Evolutionary conservation across 345 rosid species (phyloP), one percentile per base, ranked within the genome.

Genomic region (Ailanthus altissimus): DNA sequence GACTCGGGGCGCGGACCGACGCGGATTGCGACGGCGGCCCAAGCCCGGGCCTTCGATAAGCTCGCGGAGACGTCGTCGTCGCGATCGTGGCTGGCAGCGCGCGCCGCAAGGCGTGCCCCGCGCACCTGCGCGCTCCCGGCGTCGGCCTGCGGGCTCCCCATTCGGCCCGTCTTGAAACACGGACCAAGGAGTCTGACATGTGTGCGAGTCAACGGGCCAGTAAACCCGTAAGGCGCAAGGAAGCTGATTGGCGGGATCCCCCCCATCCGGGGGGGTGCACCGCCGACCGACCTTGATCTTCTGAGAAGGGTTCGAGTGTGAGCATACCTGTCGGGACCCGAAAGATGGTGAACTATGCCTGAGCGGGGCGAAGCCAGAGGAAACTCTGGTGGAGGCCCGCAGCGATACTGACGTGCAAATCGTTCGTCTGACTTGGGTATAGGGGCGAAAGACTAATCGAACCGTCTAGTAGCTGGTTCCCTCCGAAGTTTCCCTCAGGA

Each of bases 401-500:
- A 84, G 61, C 77, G 85, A 82, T 83, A 83, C 81, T 72, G 84
- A 77, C 78, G 76, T 83, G 85, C 85, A 87, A 87, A 87, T 85
- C 84, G 73, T 79, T 87, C 81, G 79, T 84, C 80, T 77, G 85
- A 84, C 88, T 84, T 84, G 85, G 87, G 85, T 85, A 87, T 87
- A 87, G 84, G 85, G 89, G 90, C 82, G 87, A 87, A 87, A 85
- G 87, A 87, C 87, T 87, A 87, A 87, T 85, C 86, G 78, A 87
- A 85, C 87, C 84, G 57, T 85, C 85, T 84, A 84, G 87, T 85
- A 85, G 89, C 77, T 84, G 84, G 89, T 86, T 86, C 86, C 86
- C 88, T 85, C 80, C 75, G 81, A 85, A 85, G 88, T 83, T 85
- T 81, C 88, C 83, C 83, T 85, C 82, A 80, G 76, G 87, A 82